Evolutionary conservation across 2,329 filamentous ascomycete genomes (phyloP).

Genomic region (Aspergillus tanneri): DNA sequence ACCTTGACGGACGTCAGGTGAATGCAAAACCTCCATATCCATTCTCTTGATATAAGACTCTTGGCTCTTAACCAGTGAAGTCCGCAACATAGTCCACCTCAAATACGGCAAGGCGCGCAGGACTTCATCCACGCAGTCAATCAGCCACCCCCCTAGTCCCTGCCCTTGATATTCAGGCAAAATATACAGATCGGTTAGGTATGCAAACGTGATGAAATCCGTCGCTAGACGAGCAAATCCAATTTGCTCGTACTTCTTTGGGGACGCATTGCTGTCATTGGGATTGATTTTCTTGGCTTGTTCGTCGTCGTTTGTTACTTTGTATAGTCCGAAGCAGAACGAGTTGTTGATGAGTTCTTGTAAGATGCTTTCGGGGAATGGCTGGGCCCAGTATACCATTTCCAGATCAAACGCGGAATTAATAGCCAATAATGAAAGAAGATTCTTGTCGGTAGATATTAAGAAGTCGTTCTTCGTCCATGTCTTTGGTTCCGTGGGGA

Average conservation of each 20-base stretch:
- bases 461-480: constrained; percentile 14
- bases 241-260: constrained; percentile 43
- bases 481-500: constrained; percentile 7
- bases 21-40: constrained; percentile 24
- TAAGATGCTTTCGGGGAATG: constrained; percentile 51
- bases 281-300: neutral
- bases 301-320: constrained; percentile 3
- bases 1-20: constrained; percentile 15
- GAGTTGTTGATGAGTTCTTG: constrained; percentile 57
- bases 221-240: constrained; percentile 66
- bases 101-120: constrained; percentile 59
- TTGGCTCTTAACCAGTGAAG: constrained; percentile 20
- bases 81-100: constrained; percentile 56
- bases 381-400: constrained; percentile 61
- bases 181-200: constrained; percentile 69
- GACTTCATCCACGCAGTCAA: constrained; percentile 59
- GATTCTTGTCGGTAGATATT: constrained; percentile 60
- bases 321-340: constrained; percentile 60
- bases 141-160: constrained; percentile 66
- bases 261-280: constrained; percentile 11
- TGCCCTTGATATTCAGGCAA: constrained; percentile 58
- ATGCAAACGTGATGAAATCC: constrained; percentile 67
- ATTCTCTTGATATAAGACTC: constrained; percentile 23
- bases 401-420: constrained; percentile 58
- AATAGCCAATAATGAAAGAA: constrained; percentile 56